phyloP scores from a whole-genome alignment of 2,329 filamentous ascomycete species.

The Aspergillus fischeri region DNA sequence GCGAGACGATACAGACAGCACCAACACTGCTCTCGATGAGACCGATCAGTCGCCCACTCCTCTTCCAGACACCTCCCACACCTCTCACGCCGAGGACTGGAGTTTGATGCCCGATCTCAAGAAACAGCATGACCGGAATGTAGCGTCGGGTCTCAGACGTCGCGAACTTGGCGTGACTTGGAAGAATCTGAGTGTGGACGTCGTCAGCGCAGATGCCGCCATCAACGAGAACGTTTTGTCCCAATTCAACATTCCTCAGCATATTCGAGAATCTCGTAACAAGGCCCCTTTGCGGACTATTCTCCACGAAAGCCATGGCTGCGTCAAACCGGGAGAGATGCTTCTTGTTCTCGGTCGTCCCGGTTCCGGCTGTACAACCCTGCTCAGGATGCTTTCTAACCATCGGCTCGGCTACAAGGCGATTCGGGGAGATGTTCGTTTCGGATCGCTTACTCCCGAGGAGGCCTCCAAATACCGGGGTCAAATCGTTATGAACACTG shows the following conservation, averaged over 20 bases:
- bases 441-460: constrained; percentile 44
- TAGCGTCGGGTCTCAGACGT: constrained; percentile 45
- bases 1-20: constrained; percentile 26
- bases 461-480: constrained; percentile 48
- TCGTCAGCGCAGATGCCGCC: constrained; percentile 57
- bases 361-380: constrained; percentile 65
- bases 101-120: constrained; percentile 48
- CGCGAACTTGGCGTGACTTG: constrained; percentile 61
- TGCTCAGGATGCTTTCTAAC: constrained; percentile 67
- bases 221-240: constrained; percentile 63
- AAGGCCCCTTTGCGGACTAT: constrained; percentile 62
- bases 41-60: constrained; percentile 12
- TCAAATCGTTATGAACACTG: constrained; percentile 56
- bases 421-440: constrained; percentile 57
- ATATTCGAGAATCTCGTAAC: constrained; percentile 50
- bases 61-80: constrained; percentile 6
- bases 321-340: constrained; percentile 70
- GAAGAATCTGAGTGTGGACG: constrained; percentile 61
- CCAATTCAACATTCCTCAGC: constrained; percentile 54
- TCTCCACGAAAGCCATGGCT: constrained; percentile 62
- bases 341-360: constrained; percentile 65
- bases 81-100: constrained; percentile 42
- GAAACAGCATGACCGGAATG: constrained; percentile 41
- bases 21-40: constrained; percentile 23
- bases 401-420: constrained; percentile 55